Base-by-base conservation (phyloP, 805 yeast species). In the Saccharomycopsis fibuligera region DNA sequence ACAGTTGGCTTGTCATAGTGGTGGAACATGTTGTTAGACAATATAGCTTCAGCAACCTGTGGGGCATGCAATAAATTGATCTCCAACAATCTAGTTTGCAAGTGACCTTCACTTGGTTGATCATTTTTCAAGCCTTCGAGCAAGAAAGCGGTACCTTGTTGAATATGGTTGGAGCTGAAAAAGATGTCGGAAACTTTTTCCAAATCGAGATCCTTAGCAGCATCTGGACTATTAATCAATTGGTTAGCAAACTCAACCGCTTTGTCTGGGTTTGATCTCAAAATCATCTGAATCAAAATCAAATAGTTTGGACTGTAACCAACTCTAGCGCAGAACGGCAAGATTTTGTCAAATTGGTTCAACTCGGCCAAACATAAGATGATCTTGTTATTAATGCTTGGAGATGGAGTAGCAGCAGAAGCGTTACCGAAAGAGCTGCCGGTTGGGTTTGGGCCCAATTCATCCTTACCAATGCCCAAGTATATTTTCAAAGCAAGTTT, bases 1-100 rank as follows among this genome's bases (percentile, higher is more conserved):
- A 93, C 83, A 33, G 95, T 83, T 59, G 95, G 89, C 59, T 87
- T 85, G 67, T 93, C 99, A 66, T 87, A 93, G 64, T 90, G 96
- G 57, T 90, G 80, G 71, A 95, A 93, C 87, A 93, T 91, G 53
- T 83, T 81, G 67, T 91, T 93, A 53, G 97, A 96, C 60, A 93
- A 75, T 57, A 93, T 93, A 19, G 99, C 99, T 68, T 93, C 99
- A 38, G 99, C 99, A 49, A 93, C 99, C 74, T 93, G 99, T 45
- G 99, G 99, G 16, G 99, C 99, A 65, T 90, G 95, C 63, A 87
- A 67, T 64, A 93, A 74, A 67, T 93, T 93, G 57, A 87, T 88
- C 68, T 93, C 99, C 57, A 93, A 77, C 45, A 93, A 79, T 61
- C 95, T 81, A 6, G 99, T 93, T 74, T 93, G 99, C 62, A 93